phyloP scores from a whole-genome alignment of 2,329 filamentous ascomycete species.

The Blastomyces percursus region DNA sequence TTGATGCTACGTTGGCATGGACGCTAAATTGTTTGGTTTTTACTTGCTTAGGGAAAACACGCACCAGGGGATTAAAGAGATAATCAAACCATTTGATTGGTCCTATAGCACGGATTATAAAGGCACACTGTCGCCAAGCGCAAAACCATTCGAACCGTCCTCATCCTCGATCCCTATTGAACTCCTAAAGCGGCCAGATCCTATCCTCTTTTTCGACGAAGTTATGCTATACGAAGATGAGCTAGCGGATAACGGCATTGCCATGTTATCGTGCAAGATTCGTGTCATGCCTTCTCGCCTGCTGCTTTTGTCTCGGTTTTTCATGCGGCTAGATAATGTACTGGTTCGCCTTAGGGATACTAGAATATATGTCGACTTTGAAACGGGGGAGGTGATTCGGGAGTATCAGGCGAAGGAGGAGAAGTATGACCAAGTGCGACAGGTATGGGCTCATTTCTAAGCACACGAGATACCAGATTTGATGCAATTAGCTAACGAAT shows the following conservation, averaged over 20 bases:
- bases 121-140: slow-evolving; percentile 45
- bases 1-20: neutral
- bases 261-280: slow-evolving; percentile 78
- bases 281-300: slow-evolving; percentile 85
- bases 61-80: slow-evolving; percentile 77
- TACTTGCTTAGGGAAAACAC: slow-evolving; percentile 53
- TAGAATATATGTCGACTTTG: slow-evolving; percentile 83
- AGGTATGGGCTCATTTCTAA: slow-evolving; percentile 40
- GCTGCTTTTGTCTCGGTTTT: slow-evolving; percentile 73
- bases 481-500: slow-evolving; percentile 8
- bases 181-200: slow-evolving; percentile 76
- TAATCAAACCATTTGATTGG: slow-evolving; percentile 97
- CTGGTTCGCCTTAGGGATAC: slow-evolving; percentile 81
- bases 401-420: slow-evolving; percentile 89
- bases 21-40: slow-evolving; percentile 3
- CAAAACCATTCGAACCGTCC: slow-evolving; percentile 34
- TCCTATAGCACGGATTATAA: slow-evolving; percentile 85
- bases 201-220: slow-evolving; percentile 93
- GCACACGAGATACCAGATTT: neutral
- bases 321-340: slow-evolving; percentile 87
- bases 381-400: slow-evolving; percentile 62
- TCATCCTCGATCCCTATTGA: slow-evolving; percentile 65
- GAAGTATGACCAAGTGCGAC: slow-evolving; percentile 62
- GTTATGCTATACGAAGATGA: slow-evolving; percentile 96
- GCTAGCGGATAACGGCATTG: slow-evolving; percentile 93